These are phyloP conservation scores for Tubosaeta sp. DNA, from an alignment of 768 basidiomycete species.

Conservation along the genomic window DNA sequence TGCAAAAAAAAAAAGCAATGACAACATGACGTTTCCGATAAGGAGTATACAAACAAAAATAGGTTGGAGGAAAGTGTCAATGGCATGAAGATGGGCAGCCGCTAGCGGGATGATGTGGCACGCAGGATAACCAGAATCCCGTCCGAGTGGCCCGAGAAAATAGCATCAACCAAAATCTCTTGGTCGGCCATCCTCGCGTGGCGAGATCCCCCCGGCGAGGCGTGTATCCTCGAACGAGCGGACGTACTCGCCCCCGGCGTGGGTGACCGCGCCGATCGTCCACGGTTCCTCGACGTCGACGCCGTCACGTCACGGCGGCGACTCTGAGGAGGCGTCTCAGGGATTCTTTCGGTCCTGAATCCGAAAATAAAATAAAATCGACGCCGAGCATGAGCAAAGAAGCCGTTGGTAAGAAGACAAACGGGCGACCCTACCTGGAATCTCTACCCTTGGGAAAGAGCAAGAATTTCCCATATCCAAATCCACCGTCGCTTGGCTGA, in stretches of 20 bases:
- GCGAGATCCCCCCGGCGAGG: neutral
- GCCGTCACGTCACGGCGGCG: constrained; percentile 29
- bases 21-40: too few relatives aligned
- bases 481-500: constrained; percentile 79
- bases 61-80: too few relatives aligned
- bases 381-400: neutral
- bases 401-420: neutral
- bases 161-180: constrained; percentile 66
- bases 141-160: constrained; percentile 83
- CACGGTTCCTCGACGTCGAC: constrained; percentile 9
- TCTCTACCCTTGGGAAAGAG: constrained; percentile 57
- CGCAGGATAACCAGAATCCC: constrained; percentile 79
- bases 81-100: neutral
- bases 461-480: constrained; percentile 73
- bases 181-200: constrained; percentile 5
- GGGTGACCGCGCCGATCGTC: constrained; percentile 10
- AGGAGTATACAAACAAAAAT: too few relatives aligned
- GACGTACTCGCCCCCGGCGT: neutral
- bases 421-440: constrained; percentile 36
- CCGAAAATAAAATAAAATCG: constrained; percentile 1
- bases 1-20: too few relatives aligned
- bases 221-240: constrained; percentile 9
- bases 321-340: constrained; percentile 26
- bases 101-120: constrained; percentile 31
- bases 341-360: constrained; percentile 23